Evolutionary conservation across 176 grass and related monocot species (phyloP).

Genomic region (Avena eriantha): DNA sequence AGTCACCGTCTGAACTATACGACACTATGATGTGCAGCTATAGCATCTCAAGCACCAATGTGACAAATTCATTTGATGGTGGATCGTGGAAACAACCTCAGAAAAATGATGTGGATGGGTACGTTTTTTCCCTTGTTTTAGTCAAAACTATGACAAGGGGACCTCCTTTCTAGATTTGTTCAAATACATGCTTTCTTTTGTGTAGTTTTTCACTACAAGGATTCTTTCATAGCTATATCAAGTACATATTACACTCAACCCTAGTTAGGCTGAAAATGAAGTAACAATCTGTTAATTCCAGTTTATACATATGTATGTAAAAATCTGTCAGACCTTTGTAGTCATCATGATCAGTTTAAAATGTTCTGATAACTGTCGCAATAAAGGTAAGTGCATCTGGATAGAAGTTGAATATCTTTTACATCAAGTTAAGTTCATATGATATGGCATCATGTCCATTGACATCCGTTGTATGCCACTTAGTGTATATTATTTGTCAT

Average conservation of each 20-base stretch:
- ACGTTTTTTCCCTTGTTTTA: not conserved
- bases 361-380: not conserved
- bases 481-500: no score
- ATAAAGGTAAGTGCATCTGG: not conserved
- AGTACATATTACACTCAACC: not conserved
- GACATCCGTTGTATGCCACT: not conserved
- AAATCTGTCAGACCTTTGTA: not conserved
- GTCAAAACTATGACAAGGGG: not conserved
- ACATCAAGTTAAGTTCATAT: not conserved
- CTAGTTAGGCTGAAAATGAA: not conserved
- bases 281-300: not conserved
- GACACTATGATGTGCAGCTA: conserved; percentile 50
- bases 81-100: conserved; percentile 33
- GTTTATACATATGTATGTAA: conserved; percentile 2
- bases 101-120: conserved; percentile 49
- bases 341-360: not conserved
- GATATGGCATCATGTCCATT: not conserved
- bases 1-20: conserved; percentile 23
- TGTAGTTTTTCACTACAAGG: not conserved
- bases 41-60: conserved; percentile 31
- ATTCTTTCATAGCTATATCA: not conserved
- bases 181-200: not conserved
- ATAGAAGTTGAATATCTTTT: not conserved
- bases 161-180: not conserved
- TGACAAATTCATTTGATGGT: conserved; percentile 46